Conservation (phyloP, 23 red algal species). For the Pyropia yezoensis region DNA sequence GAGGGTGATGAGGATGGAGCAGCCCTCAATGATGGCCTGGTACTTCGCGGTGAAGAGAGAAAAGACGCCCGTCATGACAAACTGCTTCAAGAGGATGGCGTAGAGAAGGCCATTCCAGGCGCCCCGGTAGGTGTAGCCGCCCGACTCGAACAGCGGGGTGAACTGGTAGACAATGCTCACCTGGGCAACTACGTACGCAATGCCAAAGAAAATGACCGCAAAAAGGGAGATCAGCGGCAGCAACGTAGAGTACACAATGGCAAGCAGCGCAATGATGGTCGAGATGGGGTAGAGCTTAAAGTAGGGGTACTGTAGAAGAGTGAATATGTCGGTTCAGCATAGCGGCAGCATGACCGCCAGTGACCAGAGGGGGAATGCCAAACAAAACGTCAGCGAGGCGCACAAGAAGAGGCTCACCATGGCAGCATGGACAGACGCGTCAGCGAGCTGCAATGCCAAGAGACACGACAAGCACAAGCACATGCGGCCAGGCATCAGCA, state of each 20-base stretch:
- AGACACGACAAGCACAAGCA: too few species aligned
- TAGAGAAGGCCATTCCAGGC: slow-evolving; percentile 18
- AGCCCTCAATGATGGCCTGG: slow-evolving; percentile 32
- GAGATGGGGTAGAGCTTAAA: slow-evolving; percentile 56
- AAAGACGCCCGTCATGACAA: slow-evolving; percentile 57
- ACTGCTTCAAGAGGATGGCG: slow-evolving; percentile 38
- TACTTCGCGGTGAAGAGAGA: slow-evolving; percentile 15
- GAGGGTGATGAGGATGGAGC: slow-evolving; percentile 21
- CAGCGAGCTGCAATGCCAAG: too few species aligned
- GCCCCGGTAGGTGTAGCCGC: slow-evolving; percentile 25
- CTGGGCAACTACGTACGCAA: slow-evolving; percentile 39
- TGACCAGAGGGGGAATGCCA: too few species aligned
- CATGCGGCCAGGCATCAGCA: too few species aligned
- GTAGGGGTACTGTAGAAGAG: slow-evolving; percentile 17
- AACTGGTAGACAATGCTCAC: slow-evolving; percentile 36
- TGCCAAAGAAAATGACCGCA: slow-evolving; percentile 26
- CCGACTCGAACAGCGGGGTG: slow-evolving; percentile 35
- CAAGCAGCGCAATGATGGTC: slow-evolving; percentile 36
- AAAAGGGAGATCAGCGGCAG: slow-evolving; percentile 42
- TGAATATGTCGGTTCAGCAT: too few species aligned
- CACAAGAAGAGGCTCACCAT: too few species aligned
- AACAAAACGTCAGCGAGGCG: too few species aligned
- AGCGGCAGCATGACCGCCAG: too few species aligned
- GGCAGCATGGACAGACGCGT: too few species aligned
- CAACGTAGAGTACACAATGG: slow-evolving; percentile 54